A percentile compares a stretch with the other conserved stretches of the same genome.
Conservation (phyloP, 148 eudicot species). For the Silene conica region DNA sequence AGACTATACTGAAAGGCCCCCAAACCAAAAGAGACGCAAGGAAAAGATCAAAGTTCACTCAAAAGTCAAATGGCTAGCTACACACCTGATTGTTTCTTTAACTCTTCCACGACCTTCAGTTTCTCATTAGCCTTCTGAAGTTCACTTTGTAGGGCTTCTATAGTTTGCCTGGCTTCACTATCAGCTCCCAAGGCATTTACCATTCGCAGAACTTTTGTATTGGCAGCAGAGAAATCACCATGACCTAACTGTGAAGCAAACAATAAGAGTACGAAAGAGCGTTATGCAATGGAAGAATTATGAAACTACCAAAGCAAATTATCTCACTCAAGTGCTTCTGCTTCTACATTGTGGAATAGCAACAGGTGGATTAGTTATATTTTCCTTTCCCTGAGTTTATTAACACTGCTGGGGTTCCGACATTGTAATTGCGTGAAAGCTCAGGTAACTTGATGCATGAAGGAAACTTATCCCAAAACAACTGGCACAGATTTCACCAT, state of each 20-base stretch:
- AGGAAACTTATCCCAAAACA: background rate
- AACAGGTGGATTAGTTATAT: background rate
- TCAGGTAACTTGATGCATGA: background rate
- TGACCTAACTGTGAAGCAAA: constrained; percentile 74
- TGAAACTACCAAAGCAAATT: background rate
- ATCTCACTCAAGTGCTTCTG: background rate
- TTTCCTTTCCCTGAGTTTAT: background rate
- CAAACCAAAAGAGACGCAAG: background rate
- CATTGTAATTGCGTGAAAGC: background rate
- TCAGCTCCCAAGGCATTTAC: constrained; percentile 93
- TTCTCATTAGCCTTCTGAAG: constrained; percentile 84
- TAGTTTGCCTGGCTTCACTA: constrained; percentile 83
- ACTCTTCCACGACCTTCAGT: constrained; percentile 85
- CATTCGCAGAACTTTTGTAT: constrained; percentile 94
- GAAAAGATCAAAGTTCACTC: background rate
- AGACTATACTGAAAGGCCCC: background rate
- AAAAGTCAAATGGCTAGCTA: constrained; percentile 1
- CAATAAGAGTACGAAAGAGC: constrained; percentile 1
- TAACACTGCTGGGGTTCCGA: background rate
- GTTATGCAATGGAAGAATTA: background rate
- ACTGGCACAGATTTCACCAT: background rate
- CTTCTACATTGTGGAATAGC: background rate
- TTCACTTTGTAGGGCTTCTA: constrained; percentile 84
- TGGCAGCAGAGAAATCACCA: constrained; percentile 89
- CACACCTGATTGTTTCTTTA: constrained; percentile 86